These are phyloP conservation scores for Sclerospora graminicola DNA, from an alignment of 352 stramenopile genomes.

Conservation along the genomic window DNA sequence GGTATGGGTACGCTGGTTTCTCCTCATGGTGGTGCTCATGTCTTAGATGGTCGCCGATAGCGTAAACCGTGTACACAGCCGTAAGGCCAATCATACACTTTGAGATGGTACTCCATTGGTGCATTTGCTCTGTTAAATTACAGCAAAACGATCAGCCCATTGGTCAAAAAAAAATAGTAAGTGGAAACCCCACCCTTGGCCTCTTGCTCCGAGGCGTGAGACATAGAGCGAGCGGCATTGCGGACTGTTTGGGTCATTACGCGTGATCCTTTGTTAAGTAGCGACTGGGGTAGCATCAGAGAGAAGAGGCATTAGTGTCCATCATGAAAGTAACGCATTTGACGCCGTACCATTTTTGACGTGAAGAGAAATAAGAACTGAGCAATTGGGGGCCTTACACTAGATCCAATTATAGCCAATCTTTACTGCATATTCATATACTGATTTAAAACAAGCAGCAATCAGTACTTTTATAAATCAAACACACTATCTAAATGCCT, in stretches of 20 bases:
- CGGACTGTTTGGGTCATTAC: slow-evolving; percentile 39
- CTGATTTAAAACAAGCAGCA: slow-evolving; percentile 11
- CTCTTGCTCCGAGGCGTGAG: slow-evolving; percentile 65
- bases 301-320: neutral
- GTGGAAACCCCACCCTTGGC: slow-evolving; percentile 45
- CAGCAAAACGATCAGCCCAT: neutral
- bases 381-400: neutral
- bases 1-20: slow-evolving; percentile 59
- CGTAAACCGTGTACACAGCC: slow-evolving; percentile 47
- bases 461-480: no score
- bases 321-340: neutral
- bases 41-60: slow-evolving; percentile 42
- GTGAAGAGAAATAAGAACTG: neutral
- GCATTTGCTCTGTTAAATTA: slow-evolving; percentile 56
- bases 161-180: neutral
- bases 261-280: slow-evolving; percentile 55
- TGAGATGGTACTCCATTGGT: slow-evolving; percentile 77
- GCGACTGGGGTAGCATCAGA: slow-evolving; percentile 24
- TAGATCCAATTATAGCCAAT: neutral
- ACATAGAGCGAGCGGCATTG: slow-evolving; percentile 65
- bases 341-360: neutral
- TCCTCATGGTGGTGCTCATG: slow-evolving; percentile 59
- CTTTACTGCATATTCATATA: slow-evolving; percentile 12
- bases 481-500: no score
- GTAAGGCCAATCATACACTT: slow-evolving; percentile 71